Conservation (phyloP, 1,284 basidiomycete species). For the Veloboletus limbatus region DNA sequence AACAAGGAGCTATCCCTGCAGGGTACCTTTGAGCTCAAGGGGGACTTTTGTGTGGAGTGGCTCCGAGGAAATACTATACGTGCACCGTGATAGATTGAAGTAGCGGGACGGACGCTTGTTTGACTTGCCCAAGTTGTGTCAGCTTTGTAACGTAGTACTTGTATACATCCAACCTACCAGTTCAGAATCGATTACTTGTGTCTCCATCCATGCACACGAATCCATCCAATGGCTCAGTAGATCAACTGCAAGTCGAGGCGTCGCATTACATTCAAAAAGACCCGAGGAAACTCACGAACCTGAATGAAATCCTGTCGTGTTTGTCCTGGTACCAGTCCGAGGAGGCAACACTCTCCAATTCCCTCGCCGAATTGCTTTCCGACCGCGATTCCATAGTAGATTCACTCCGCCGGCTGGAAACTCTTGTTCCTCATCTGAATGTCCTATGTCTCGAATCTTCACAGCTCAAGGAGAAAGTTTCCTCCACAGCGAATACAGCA, state of each 20-base stretch:
- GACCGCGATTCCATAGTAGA: conserved; percentile 63
- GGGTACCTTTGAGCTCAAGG: conserved; percentile 5
- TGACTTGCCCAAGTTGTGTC: neutral
- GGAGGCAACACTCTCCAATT: conserved; percentile 73
- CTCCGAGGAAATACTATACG: no score
- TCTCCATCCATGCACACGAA: conserved; percentile 13
- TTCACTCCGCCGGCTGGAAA: conserved; percentile 63
- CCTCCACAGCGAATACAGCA: conserved; percentile 76
- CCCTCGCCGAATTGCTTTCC: conserved; percentile 72
- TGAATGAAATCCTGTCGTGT: conserved; percentile 67
- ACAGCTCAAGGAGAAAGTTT: conserved; percentile 56
- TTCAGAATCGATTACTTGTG: no score
- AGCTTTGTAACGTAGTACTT: no score
- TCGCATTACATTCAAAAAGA: conserved; percentile 28
- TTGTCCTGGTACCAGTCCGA: conserved; percentile 76
- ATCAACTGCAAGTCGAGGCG: conserved; percentile 11
- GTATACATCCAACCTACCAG: no score
- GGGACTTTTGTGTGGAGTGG: conserved; percentile 3
- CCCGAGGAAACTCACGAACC: conserved; percentile 54
- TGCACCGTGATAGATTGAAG: no score
- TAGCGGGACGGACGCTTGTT: no score
- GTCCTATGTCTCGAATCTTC: conserved; percentile 61
- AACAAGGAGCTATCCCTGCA: neutral
- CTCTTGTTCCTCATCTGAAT: conserved; percentile 64
- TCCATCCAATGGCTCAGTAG: conserved; percentile 8